Evolutionary conservation across 208 protist species (phyloP).

Genomic region (Vickermania ingenoplastis): DNA sequence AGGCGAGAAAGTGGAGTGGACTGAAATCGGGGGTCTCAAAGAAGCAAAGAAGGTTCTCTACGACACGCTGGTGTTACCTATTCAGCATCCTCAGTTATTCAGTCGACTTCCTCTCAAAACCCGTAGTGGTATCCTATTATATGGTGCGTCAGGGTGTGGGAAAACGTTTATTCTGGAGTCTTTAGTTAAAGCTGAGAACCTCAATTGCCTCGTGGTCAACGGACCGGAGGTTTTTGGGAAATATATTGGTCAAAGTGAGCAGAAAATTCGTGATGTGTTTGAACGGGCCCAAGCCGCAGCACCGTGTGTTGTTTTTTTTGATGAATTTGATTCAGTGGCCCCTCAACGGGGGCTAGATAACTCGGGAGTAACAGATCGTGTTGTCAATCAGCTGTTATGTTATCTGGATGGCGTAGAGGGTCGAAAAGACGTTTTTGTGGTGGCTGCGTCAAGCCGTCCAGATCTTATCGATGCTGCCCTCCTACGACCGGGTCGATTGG

Average conservation of each 20-base stretch:
- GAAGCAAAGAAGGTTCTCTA: constrained; percentile 91
- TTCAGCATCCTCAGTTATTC: constrained; percentile 90
- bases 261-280: constrained; percentile 90
- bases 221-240: constrained; percentile 92
- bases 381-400: constrained; percentile 96
- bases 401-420: constrained; percentile 97
- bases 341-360: constrained; percentile 82
- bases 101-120: constrained; percentile 81
- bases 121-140: constrained; percentile 87
- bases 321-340: constrained; percentile 92
- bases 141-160: constrained; percentile 88
- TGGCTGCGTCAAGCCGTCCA: constrained; percentile 98
- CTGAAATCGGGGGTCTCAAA: constrained; percentile 85
- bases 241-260: constrained; percentile 92
- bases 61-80: constrained; percentile 93
- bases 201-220: constrained; percentile 90
- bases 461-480: constrained; percentile 96
- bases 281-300: constrained; percentile 76
- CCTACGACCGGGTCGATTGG: constrained; percentile 84
- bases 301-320: constrained; percentile 92
- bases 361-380: constrained; percentile 90
- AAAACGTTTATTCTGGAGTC: constrained; percentile 86
- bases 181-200: constrained; percentile 58
- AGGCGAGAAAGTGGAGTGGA: constrained; percentile 54
- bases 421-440: constrained; percentile 93